phyloP scores from a whole-genome alignment of 495 filamentous ascomycete genomes.

The Lentithecium fluviatile region DNA sequence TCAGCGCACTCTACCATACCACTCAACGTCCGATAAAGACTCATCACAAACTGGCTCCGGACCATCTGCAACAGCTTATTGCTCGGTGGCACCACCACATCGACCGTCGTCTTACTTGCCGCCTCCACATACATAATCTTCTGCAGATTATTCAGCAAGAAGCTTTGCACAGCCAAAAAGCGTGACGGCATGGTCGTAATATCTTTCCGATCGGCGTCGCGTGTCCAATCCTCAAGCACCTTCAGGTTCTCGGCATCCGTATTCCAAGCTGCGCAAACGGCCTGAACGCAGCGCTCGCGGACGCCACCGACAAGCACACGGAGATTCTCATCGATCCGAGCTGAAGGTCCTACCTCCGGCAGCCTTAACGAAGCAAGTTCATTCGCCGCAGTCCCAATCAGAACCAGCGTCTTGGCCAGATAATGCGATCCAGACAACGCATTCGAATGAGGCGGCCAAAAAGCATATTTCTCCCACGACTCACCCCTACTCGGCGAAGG shows the following conservation, averaged over 20 bases:
- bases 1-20: slow-evolving; percentile 97
- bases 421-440: slow-evolving; percentile 86
- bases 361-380: slow-evolving; percentile 77
- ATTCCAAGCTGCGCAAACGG: slow-evolving; percentile 81
- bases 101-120: slow-evolving; percentile 62
- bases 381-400: slow-evolving; percentile 79
- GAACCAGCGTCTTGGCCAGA: slow-evolving; percentile 70
- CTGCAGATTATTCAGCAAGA: slow-evolving; percentile 78
- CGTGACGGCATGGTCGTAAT: slow-evolving; percentile 84
- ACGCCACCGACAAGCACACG: slow-evolving; percentile 70
- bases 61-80: slow-evolving; percentile 83
- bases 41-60: slow-evolving; percentile 80
- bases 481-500: slow-evolving; percentile 73
- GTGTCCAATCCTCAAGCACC: slow-evolving; percentile 87
- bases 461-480: slow-evolving; percentile 89
- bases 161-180: slow-evolving; percentile 76
- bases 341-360: slow-evolving; percentile 52
- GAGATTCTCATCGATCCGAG: slow-evolving; percentile 44
- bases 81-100: slow-evolving; percentile 79
- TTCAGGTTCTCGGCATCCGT: slow-evolving; percentile 86
- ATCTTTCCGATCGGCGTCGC: slow-evolving; percentile 71
- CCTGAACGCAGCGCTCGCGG: slow-evolving; percentile 77
- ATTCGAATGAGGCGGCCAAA: slow-evolving; percentile 93
- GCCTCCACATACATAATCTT: slow-evolving; percentile 92
- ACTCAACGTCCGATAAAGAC: slow-evolving; percentile 85